Percentiles rank a stretch among this genome's conserved stretches.
Evolutionary conservation across 129 eudicot species (phyloP).

Genomic region (Lactuca saligna): DNA sequence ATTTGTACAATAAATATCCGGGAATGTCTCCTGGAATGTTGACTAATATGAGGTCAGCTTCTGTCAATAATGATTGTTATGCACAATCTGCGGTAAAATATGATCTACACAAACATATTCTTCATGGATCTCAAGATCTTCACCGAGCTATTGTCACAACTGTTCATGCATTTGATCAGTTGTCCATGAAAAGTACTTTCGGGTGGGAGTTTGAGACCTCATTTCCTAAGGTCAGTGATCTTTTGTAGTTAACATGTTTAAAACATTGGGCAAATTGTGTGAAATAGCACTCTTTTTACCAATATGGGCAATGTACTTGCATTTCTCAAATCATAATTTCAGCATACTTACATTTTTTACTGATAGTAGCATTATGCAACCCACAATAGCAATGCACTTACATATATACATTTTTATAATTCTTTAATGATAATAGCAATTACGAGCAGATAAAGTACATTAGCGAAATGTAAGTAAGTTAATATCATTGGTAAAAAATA

Average conservation of each 20-base stretch:
- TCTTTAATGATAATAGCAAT: no score
- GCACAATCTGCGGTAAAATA: slow-evolving; percentile 61
- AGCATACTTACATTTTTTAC: no score
- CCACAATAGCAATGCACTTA: no score
- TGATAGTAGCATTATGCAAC: no score
- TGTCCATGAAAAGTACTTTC: slow-evolving; percentile 38
- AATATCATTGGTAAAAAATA: no score
- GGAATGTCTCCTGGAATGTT: slow-evolving; percentile 74
- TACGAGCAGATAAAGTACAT: no score
- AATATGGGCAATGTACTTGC: no score
- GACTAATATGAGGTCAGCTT: slow-evolving; percentile 87
- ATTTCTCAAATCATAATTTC: no score
- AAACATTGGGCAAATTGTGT: neutral
- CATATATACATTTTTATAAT: no score
- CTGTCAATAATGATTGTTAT: slow-evolving; percentile 86
- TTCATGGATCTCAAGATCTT: slow-evolving; percentile 67
- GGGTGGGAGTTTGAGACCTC: slow-evolving; percentile 72
- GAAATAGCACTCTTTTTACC: no score
- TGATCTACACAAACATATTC: slow-evolving; percentile 66
- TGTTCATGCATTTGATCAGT: slow-evolving; percentile 34
- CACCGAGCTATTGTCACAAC: slow-evolving; percentile 41
- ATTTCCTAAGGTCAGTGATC: slow-evolving; percentile 66
- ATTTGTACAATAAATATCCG: slow-evolving; percentile 61
- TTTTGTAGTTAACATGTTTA: neutral
- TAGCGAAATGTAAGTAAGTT: no score